Evolutionary conservation across 768 basidiomycete genomes (phyloP).

Genomic region (Cystofilobasidium bisporidii): DNA sequence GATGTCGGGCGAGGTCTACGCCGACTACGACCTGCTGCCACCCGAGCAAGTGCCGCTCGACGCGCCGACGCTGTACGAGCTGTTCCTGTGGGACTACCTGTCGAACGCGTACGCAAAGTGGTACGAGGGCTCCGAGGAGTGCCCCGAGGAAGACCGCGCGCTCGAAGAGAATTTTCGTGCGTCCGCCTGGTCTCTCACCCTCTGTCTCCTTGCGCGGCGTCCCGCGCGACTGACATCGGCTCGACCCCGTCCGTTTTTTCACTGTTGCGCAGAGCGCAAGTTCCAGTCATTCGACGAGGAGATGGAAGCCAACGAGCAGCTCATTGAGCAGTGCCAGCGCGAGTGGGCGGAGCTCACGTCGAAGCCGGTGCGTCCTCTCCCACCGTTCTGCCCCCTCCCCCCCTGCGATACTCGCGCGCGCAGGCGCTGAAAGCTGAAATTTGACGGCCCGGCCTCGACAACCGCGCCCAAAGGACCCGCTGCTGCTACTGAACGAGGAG

Average conservation of each 20-base stretch:
- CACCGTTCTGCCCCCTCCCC: too few species aligned
- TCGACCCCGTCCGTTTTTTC: neutral
- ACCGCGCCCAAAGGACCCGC: slow-evolving; percentile 48
- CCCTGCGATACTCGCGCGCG: neutral
- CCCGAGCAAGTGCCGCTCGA: slow-evolving; percentile 35
- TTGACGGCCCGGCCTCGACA: neutral
- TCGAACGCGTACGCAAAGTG: slow-evolving; percentile 35
- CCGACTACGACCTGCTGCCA: slow-evolving; percentile 36
- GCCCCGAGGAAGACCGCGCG: slow-evolving; percentile 54
- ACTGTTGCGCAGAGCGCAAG: slow-evolving; percentile 12
- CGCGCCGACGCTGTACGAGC: slow-evolving; percentile 34
- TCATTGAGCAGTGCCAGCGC: slow-evolving; percentile 3
- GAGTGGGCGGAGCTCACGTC: slow-evolving; percentile 7
- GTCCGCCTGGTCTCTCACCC: neutral
- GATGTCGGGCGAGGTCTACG: slow-evolving; percentile 34
- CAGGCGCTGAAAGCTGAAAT: too few species aligned
- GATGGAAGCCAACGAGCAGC: slow-evolving; percentile 5
- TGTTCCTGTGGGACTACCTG: slow-evolving; percentile 35
- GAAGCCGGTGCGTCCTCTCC: neutral
- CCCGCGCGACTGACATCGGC: neutral
- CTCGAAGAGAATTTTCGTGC: slow-evolving; percentile 54
- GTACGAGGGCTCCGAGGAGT: slow-evolving; percentile 47
- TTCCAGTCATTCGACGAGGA: slow-evolving; percentile 15
- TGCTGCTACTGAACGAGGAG: slow-evolving; percentile 54
- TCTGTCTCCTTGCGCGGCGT: too few species aligned